Percentiles rank a stretch among this genome's conserved stretches.
Evolutionary conservation across 2,329 filamentous ascomycete species (phyloP).

Genomic region (Colletotrichum musae): DNA sequence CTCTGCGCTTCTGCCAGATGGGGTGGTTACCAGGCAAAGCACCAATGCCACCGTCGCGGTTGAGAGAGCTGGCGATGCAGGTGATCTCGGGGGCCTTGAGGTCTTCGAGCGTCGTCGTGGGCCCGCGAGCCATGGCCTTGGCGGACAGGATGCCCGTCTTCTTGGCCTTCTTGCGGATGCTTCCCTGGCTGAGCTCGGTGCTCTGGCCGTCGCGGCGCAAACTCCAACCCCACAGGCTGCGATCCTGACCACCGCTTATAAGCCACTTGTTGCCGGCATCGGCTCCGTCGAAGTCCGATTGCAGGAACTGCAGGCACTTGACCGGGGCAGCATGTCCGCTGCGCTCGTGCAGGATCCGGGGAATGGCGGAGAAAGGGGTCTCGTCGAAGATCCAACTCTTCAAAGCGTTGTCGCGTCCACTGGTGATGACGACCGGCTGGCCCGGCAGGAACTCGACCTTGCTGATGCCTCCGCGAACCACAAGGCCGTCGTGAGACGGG

Average conservation of each 20-base stretch:
- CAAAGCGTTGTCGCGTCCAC: constrained; percentile 92
- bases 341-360: constrained; percentile 86
- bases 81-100: constrained; percentile 94
- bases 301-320: constrained; percentile 86
- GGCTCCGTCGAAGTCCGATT: constrained; percentile 88
- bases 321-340: constrained; percentile 92
- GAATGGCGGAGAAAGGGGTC: constrained; percentile 88
- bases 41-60: constrained; percentile 94
- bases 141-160: constrained; percentile 82
- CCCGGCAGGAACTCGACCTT: constrained; percentile 91
- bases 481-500: constrained; percentile 67
- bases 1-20: constrained; percentile 86
- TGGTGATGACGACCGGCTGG: constrained; percentile 91
- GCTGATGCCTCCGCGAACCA: constrained; percentile 83
- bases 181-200: constrained; percentile 92
- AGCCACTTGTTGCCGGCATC: constrained; percentile 95
- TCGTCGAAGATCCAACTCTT: constrained; percentile 98
- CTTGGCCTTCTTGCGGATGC: constrained; percentile 88
- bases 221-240: constrained; percentile 97
- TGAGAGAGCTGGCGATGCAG: constrained; percentile 90
- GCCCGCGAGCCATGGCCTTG: constrained; percentile 69
- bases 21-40: constrained; percentile 82
- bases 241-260: constrained; percentile 88
- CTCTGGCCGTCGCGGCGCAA: constrained; percentile 94
- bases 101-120: constrained; percentile 76